Conservation (phyloP, 2,329 filamentous ascomycete genomes). For the Arthrobotrys sinensis region DNA sequence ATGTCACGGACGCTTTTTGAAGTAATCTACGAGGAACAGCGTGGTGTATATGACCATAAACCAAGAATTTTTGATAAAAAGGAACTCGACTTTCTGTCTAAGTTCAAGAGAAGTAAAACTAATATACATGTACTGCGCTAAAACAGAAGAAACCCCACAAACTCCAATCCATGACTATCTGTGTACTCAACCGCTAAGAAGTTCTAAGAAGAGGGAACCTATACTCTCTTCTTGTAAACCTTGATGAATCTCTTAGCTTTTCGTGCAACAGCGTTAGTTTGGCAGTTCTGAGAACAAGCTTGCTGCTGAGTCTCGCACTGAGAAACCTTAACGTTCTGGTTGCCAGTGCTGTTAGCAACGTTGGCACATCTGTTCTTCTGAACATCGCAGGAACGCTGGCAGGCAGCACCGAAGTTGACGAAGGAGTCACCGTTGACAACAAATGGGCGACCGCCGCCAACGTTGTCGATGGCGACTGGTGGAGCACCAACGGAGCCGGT, state of each 20-base stretch:
- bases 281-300: slow-evolving; percentile 66
- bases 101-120: slow-evolving; percentile 44
- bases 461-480: slow-evolving; percentile 71
- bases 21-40: not conserved
- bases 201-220: slow-evolving; percentile 14
- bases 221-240: slow-evolving; percentile 49
- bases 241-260: slow-evolving; percentile 46
- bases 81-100: slow-evolving; percentile 44
- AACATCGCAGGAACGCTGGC: slow-evolving; percentile 76
- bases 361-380: slow-evolving; percentile 76
- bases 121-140: slow-evolving; percentile 52
- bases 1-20: too few species aligned
- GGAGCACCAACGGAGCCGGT: slow-evolving; percentile 72
- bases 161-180: slow-evolving; percentile 13
- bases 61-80: slow-evolving; percentile 46
- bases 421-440: slow-evolving; percentile 74
- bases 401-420: slow-evolving; percentile 72
- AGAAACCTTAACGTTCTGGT: slow-evolving; percentile 67
- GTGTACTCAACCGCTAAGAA: slow-evolving; percentile 6
- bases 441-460: slow-evolving; percentile 73
- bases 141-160: slow-evolving; percentile 9
- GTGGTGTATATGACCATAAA: slow-evolving; percentile 33
- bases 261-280: slow-evolving; percentile 24
- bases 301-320: slow-evolving; percentile 74
- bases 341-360: slow-evolving; percentile 70